Base-by-base conservation (phyloP, 345 rosid genomes). In the Mangifera indica region DNA sequence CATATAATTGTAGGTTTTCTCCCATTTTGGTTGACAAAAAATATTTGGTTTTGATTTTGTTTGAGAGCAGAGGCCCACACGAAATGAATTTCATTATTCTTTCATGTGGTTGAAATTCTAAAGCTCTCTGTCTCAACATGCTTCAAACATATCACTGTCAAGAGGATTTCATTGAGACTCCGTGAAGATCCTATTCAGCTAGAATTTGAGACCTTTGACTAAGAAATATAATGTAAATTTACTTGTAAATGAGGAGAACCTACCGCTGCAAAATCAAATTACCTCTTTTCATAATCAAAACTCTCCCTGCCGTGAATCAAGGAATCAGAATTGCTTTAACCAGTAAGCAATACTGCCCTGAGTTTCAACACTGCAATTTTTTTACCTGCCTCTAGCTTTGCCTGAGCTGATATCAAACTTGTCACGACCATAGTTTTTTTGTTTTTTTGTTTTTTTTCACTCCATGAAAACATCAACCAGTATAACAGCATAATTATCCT, bases 181-280 rank as follows among this genome's bases (percentile, higher is more conserved):
- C 21, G n/a, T 54, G 18, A 54, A 17, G 24, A 54, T 7, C 17
- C 51, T 46, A 12, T 37, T 37, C 42, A 6, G 42, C 42, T 5
- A 37, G 8, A 5, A 6, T 6, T 37, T 37, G 32, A 22, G 3
- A 5, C 52, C 26, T 46, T 45, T 4, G 4, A 24, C 7, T 4
- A 3, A 29, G 42, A 61, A 44, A 10, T n/a, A n/a, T 48, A 25
- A 25, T 48, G 48, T 60, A 60, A 74, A 83, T 49, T 70, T 76
- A 57, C 67, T 40, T 57, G 67, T 63, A 73, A 74, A 26, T 12
- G 29, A 70, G n/a, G 21, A 67, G 21, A 45, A 49, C 67, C 63
- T 65, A 37, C 49, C 7, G 76, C 75, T 74, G 70, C 76, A 72
- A 75, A 77, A 79, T 14, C 34, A 69, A n/a, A n/a, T n/a, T n/a